Evolutionary conservation across 1,284 basidiomycete genomes (phyloP), one percentile per base, ranked within the genome.

Genomic region (Ustilago curta): DNA sequence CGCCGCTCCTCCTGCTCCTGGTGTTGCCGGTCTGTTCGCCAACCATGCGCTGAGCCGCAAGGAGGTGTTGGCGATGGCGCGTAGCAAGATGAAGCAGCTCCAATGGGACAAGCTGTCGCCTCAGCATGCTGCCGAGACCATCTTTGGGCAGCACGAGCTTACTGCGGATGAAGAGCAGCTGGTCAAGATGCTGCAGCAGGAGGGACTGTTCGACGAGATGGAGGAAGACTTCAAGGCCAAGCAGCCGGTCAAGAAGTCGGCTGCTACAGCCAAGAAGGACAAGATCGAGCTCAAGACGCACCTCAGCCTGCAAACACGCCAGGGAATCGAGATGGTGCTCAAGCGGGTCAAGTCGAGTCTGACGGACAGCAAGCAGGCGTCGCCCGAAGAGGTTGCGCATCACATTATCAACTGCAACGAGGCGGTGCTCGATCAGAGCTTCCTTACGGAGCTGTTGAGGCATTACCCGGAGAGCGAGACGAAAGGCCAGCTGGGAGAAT

Each of bases 211-310:
- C 91, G 89, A 89, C 79, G 92, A 95, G 87, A 98, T 99, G 92
- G 95, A 99, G 85, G 92, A 97, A 82, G 95, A 96, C 83, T 99
- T 99, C 88, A 95, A 96, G 84, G 95, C 95, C 19, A 95, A 96
- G 86, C 94, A 97, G 85, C 88, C 94, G 51, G 94, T 77, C 79
- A 86, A 79, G 83, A 78, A 76, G 61, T 59, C 50, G 35, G 63
- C 74, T 0, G 40, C 56, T 0, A 85, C 85, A 7, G 84, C 87
- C 55, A 84, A 84, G 77, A 83, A 83, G 71, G 83, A 85, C 61
- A 86, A 84, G 72, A 64, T 84, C 52, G 83, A 83, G 61, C 73
- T 86, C 53, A 84, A 81, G 68, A 85, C 83, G 52, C 83, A 80
- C 52, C 61, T 84, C 19, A 77, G 70, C 59, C 60, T 82, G 31